Percentiles rank a stretch among this genome's conserved stretches.
Conservation (phyloP, 257 asterid species). For the Fraxinus cuspidata region DNA sequence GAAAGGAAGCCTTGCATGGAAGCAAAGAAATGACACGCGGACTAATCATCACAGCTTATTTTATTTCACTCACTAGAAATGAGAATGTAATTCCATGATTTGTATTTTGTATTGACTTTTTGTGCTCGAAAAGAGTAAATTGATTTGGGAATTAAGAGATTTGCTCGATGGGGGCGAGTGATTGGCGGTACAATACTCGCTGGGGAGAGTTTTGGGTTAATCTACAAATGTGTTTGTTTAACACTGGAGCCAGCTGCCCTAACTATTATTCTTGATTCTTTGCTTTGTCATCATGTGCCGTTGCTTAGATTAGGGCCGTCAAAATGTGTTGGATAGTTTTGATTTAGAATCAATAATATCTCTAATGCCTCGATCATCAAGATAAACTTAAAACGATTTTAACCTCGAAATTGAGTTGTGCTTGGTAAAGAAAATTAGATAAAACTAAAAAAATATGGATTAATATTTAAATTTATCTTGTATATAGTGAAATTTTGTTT, state of each 20-base stretch:
- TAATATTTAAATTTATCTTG: too few relatives aligned
- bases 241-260: background rate
- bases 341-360: too few relatives aligned
- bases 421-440: too few relatives aligned
- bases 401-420: too few relatives aligned
- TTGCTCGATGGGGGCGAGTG: conserved; percentile 18
- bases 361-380: too few relatives aligned
- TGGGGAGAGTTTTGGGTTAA: background rate
- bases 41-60: conserved; percentile 11
- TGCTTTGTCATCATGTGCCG: conserved; percentile 13
- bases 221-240: too few relatives aligned
- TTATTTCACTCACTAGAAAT: conserved; percentile 23
- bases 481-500: too few relatives aligned
- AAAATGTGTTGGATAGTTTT: too few relatives aligned
- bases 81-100: background rate
- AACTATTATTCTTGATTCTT: conserved; percentile 3
- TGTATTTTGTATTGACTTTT: background rate
- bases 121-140: background rate
- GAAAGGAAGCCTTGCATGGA: conserved; percentile 59
- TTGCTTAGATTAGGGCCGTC: background rate
- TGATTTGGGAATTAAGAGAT: background rate
- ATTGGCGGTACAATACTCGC: conserved; percentile 26
- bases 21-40: conserved; percentile 46
- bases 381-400: too few relatives aligned
- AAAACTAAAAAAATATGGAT: too few relatives aligned